Evolutionary conservation across 2,329 filamentous ascomycete genomes (phyloP), one percentile per base, ranked within the genome.

Genomic region (Verticillium klebahnii): DNA sequence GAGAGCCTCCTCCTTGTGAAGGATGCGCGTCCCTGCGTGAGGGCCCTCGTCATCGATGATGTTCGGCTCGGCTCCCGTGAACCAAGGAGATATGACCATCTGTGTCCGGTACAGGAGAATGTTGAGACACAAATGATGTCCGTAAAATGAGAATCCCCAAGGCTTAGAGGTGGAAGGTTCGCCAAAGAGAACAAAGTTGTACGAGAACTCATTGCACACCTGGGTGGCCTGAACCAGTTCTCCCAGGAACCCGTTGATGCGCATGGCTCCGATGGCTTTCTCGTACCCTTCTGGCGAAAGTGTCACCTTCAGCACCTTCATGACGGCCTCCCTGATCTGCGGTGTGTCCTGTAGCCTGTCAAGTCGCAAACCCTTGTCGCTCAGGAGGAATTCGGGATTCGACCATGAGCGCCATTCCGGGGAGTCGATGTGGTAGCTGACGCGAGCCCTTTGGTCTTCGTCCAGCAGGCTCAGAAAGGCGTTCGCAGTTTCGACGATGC

Each of bases 41-140:
- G 82, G 82, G 0, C 89, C 89, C 0, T 74, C 73, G 4, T 19
- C 23, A 66, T 93, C 90, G 67, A 93, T 90, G 39, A 87, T 69
- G 68, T 93, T 92, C 0, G 91, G 91, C 73, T 94, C 91, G 0
- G 91, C 91, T 60, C 91, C 91, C 0, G 89, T 92, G 74, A 94
- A 94, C 75, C 87, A 91, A 0, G 91, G 91, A 0, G 85, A 86
- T 2, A 92, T 79, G 55, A 92, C 77, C 58, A 92, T 86, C 71
- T 92, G 88, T 0, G 77, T 74, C 36, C 79, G 79, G 69, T 87
- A 83, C 61, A 87, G 76, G 70, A 93, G 89, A 25, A 90, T 81
- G 68, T 87, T 88, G 2, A 93, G 80, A 67, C 89, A 92, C 2
- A 94, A 79, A 67, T 94, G 91, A 71, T 94, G 91, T 7, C 91